Percentiles rank a stretch among this genome's conserved stretches.
Evolutionary conservation across 768 basidiomycete genomes (phyloP).

Genomic region (Serendipita sp.): DNA sequence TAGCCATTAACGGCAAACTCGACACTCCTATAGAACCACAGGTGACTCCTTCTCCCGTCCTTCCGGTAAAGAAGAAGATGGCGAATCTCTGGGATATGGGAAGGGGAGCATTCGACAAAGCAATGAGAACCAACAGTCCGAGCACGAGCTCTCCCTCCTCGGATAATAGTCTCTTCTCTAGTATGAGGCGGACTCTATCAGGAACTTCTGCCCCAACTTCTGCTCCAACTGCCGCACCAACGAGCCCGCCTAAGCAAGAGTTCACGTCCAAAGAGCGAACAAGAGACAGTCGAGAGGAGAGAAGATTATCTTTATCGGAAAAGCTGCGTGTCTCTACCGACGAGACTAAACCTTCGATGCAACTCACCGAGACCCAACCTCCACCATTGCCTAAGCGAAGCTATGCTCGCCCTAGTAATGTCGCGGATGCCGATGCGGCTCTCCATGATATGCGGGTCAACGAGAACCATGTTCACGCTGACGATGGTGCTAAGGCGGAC

Average conservation of each 20-base stretch:
- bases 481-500: neutral
- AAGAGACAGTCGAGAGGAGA: slow-evolving; percentile 36
- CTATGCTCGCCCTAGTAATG: slow-evolving; percentile 20
- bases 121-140: neutral
- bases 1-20: slow-evolving; percentile 6
- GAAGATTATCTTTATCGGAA: slow-evolving; percentile 15
- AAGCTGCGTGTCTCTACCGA: slow-evolving; percentile 14
- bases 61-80: neutral
- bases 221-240: too few species aligned
- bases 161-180: neutral
- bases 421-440: neutral
- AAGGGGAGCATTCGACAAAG: neutral
- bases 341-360: slow-evolving; percentile 10
- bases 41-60: neutral
- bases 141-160: neutral
- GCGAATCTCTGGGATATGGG: neutral
- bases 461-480: neutral
- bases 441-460: neutral
- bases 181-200: neutral
- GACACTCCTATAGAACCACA: slow-evolving; percentile 5
- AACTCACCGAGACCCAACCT: slow-evolving; percentile 15
- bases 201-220: neutral
- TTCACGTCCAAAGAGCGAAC: slow-evolving; percentile 37
- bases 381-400: slow-evolving; percentile 40
- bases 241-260: neutral